These are phyloP conservation scores for Saxispiralis lemnorum DNA, from an alignment of 495 filamentous ascomycete species.

Conservation along the genomic window DNA sequence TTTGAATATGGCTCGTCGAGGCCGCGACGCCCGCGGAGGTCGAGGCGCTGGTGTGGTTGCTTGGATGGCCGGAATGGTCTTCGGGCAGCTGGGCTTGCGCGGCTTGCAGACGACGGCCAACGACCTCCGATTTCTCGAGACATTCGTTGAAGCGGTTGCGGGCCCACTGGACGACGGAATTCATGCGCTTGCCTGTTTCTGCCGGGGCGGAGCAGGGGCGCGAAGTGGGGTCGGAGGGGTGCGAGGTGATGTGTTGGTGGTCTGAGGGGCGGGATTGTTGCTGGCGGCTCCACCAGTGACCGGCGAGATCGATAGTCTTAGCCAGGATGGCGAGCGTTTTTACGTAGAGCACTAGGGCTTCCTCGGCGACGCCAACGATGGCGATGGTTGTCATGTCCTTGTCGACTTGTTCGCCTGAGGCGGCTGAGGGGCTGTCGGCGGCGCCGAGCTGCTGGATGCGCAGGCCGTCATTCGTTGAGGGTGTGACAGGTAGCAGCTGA, in stretches of 20 bases:
- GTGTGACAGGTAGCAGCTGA: conserved; percentile 74
- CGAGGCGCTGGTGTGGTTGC: conserved; percentile 44
- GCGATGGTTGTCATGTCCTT: conserved; percentile 71
- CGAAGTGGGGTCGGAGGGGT: conserved; percentile 17
- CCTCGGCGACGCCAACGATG: conserved; percentile 71
- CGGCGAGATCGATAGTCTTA: conserved; percentile 92
- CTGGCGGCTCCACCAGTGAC: conserved; percentile 66
- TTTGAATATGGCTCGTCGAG: conserved; percentile 40
- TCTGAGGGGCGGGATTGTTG: conserved; percentile 41
- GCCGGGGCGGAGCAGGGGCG: conserved; percentile 21
- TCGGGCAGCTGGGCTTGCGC: conserved; percentile 67
- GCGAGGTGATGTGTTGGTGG: no score
- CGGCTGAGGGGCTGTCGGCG: conserved; percentile 25
- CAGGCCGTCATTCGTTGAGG: conserved; percentile 47
- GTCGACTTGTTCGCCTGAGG: conserved; percentile 28
- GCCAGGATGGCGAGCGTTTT: conserved; percentile 77
- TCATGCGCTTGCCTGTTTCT: conserved; percentile 42
- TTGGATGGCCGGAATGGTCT: conserved; percentile 73
- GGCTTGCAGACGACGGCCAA: conserved; percentile 69
- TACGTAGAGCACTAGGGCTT: conserved; percentile 88
- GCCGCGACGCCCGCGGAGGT: conserved; percentile 29
- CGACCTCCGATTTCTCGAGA: conserved; percentile 82
- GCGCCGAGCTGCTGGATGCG: conserved; percentile 39
- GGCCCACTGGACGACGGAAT: conserved; percentile 87
- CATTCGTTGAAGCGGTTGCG: conserved; percentile 89